These are phyloP conservation scores for Tetrahymena borealis DNA, from an alignment of 73 alveolate genomes.

Conservation along the genomic window DNA sequence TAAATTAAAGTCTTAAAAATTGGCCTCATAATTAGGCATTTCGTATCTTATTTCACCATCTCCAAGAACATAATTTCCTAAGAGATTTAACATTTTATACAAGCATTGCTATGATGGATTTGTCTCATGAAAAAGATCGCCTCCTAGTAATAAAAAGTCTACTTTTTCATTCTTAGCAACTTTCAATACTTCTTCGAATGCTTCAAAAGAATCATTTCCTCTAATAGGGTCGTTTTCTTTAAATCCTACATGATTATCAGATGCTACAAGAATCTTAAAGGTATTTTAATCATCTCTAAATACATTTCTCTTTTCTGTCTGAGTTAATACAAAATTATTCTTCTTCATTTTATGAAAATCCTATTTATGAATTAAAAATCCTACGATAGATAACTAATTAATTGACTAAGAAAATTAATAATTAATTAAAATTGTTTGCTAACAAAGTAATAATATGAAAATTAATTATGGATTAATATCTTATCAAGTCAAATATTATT, in stretches of 20 bases:
- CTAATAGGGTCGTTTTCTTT: conserved; percentile 77
- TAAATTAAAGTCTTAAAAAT: conserved; percentile 67
- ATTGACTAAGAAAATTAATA: no score
- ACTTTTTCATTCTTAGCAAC: conserved; percentile 41
- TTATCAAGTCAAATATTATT: no score
- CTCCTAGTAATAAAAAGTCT: conserved; percentile 91
- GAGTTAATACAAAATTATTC: neutral
- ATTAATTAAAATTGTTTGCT: no score
- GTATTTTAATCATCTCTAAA: neutral
- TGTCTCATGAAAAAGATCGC: conserved; percentile 95
- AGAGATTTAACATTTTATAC: conserved; percentile 59
- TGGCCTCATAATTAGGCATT: conserved; percentile 64
- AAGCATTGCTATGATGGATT: conserved; percentile 82
- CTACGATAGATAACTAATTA: no score
- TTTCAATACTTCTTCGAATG: conserved; percentile 87
- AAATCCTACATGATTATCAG: conserved; percentile 94
- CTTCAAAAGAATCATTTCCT: conserved; percentile 86
- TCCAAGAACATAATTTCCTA: conserved; percentile 84
- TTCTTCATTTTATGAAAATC: neutral
- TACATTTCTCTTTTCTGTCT: neutral
- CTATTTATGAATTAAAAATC: no score
- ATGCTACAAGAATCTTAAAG: conserved; percentile 80
- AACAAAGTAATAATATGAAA: no score
- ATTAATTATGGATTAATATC: no score
- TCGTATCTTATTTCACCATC: conserved; percentile 61